Evolutionary conservation across 257 asterid genomes (phyloP).

Genomic region (Solanum neorickii): DNA sequence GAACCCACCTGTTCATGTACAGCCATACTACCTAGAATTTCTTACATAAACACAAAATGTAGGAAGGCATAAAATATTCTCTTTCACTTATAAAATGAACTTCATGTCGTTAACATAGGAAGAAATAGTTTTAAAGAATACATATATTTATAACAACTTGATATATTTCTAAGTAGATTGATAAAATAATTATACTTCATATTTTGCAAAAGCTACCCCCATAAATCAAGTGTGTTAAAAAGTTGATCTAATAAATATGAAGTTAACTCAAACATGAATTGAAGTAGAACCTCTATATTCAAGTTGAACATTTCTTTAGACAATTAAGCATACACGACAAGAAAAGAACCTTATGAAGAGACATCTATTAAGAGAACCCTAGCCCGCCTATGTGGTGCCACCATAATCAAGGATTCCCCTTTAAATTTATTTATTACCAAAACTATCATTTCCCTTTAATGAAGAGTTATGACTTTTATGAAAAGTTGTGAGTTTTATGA

Average conservation of each 20-base stretch:
- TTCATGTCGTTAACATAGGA: not conserved
- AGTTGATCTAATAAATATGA: too few relatives aligned
- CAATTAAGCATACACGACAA: not conserved
- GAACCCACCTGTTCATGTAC: too few relatives aligned
- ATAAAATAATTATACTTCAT: not conserved
- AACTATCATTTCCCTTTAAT: too few relatives aligned
- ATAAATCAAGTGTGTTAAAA: not conserved
- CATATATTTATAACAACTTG: not conserved
- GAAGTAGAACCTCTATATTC: not conserved
- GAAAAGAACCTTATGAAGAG: not conserved
- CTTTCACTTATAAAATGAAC: not conserved
- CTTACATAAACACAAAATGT: too few relatives aligned
- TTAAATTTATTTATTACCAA: too few relatives aligned
- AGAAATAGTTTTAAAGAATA: not conserved
- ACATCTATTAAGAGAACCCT: not conserved
- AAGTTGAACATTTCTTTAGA: not conserved
- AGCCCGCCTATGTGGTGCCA: too few relatives aligned
- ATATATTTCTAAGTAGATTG: not conserved
- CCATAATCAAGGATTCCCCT: too few relatives aligned
- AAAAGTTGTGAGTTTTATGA: too few relatives aligned
- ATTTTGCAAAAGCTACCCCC: not conserved
- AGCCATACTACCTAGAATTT: too few relatives aligned
- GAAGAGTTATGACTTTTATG: too few relatives aligned
- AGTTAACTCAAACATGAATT: not conserved
- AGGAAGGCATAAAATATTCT: not conserved